Conservation (phyloP, 2,329 filamentous ascomycete genomes). For the Teratosphaeriaceae sp. region DNA sequence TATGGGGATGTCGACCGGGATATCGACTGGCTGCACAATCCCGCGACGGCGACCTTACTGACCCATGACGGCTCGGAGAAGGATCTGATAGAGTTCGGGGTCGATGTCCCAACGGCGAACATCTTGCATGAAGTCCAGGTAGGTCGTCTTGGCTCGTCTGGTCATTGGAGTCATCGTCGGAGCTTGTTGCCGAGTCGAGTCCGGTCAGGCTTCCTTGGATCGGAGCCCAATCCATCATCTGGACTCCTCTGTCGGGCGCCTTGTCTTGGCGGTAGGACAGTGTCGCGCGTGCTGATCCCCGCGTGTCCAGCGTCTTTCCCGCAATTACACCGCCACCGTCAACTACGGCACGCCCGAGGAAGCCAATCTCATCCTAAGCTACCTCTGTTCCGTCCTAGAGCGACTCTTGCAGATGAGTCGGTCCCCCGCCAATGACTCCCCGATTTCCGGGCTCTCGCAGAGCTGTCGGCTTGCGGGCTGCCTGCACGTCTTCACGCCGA, state of each 20-base stretch:
- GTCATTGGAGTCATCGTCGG: too few relatives aligned
- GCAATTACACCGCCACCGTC: slow-evolving; percentile 4
- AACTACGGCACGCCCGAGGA: slow-evolving; percentile 5
- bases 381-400: slow-evolving; percentile 6
- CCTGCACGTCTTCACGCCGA: slow-evolving; percentile 9
- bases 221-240: too few relatives aligned
- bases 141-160: neutral
- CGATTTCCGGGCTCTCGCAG: slow-evolving; percentile 5
- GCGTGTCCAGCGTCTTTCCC: slow-evolving; percentile 7
- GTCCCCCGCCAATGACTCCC: slow-evolving; percentile 1
- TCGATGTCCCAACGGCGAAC: slow-evolving; percentile 5
- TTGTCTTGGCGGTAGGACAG: too few relatives aligned
- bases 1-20: slow-evolving; percentile 4
- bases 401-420: slow-evolving; percentile 4
- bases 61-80: slow-evolving; percentile 7
- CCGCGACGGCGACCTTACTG: slow-evolving; percentile 2
- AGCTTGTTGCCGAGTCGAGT: too few relatives aligned
- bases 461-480: slow-evolving; percentile 8
- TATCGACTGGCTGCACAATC: slow-evolving; percentile 5
- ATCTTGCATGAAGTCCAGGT: slow-evolving; percentile 8
- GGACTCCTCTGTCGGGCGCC: too few relatives aligned
- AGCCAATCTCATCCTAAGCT: slow-evolving; percentile 2
- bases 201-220: too few relatives aligned
- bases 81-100: slow-evolving; percentile 6
- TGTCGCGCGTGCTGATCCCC: too few relatives aligned